Base-by-base conservation (phyloP, 495 filamentous ascomycete genomes). In the Penicillium samsonianum region DNA sequence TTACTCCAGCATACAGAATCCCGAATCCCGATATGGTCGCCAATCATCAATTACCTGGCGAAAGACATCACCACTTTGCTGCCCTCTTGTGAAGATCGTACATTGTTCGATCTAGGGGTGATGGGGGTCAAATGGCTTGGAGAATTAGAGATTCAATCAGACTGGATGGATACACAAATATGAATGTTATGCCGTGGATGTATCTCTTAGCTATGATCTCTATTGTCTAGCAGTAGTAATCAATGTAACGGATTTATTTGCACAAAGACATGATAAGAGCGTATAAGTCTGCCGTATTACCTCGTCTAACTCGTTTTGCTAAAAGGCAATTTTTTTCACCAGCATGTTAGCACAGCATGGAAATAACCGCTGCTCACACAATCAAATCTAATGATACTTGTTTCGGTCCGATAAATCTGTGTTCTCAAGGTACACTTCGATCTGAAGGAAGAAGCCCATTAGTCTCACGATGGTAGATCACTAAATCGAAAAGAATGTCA, bases 401-500 rank as follows among this genome's bases (percentile, higher is more conserved):
- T 56, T 63, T 19, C 60, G 50, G 50, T 63, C 55, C 3, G 50
- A 40, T 6, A 56, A 52, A 33, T 59, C 50, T 16, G 56, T 59
- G 46, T 63, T 63, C 16, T 63, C 60, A 37, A 63, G 60, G 28
- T 63, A 63, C 3, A 63, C 60, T 17, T 63, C 60, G 35, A 63
- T 59, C 60, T 63, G 22, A 4, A 46, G 12, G 31, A 46, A 22
- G 35, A 50, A 40, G 6, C 17, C n/a, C 16, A 14, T 58, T 46
- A 51, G 49, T 33, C 12, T 16, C 11, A 23, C 35, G n/a, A 6
- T 23, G 35, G 12, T 33, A 14, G 0, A 53, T 14, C 17, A 20
- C 23, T 25, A 31, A 5, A 20, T 8, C 16, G 23, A 17, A n/a
- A 53, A 19, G 2, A 6, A 7, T 26, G n/a, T 22, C 14, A 14